A percentile compares a stretch with the other conserved stretches of the same genome.
Conservation (phyloP, 176 grass and related monocot genomes). For the Alopecurus myosuroides region DNA sequence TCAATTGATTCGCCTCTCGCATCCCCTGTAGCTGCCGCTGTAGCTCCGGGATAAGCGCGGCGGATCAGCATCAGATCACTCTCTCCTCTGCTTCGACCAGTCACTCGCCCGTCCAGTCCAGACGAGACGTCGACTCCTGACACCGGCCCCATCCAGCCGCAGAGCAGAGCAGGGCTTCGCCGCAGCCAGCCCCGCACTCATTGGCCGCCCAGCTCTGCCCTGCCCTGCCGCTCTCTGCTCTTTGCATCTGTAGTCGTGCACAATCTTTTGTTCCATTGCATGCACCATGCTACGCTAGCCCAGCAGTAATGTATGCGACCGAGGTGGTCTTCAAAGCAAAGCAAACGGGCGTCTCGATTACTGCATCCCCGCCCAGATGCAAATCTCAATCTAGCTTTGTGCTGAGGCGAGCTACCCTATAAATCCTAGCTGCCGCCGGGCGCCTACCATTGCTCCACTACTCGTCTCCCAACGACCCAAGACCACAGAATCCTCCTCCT, state of each 20-base stretch:
- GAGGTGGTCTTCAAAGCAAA: constrained; percentile 8
- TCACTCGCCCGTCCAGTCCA: constrained; percentile 18
- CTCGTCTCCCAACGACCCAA: neutral
- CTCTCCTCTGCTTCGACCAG: constrained; percentile 26
- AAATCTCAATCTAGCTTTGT: neutral
- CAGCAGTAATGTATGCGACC: neutral
- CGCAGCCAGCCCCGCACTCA: constrained; percentile 17
- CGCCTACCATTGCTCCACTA: neutral
- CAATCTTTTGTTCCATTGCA: constrained; percentile 17
- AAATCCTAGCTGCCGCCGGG: constrained; percentile 11
- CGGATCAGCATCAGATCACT: neutral
- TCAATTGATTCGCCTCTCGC: neutral
- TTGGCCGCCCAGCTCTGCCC: constrained; percentile 31
- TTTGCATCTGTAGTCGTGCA: constrained; percentile 10
- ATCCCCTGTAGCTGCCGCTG: neutral
- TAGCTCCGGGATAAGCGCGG: constrained; percentile 36
- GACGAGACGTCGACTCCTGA: neutral
- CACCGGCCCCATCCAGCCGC: too few relatives aligned
- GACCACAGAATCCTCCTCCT: neutral
- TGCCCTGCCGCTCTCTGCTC: neutral
- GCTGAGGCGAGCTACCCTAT: constrained; percentile 7
- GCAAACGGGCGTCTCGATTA: neutral
- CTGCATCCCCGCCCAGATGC: neutral
- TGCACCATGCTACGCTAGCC: neutral
- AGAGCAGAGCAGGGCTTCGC: neutral